These are phyloP conservation scores for Amphicarpaea edgeworthii DNA, from an alignment of 306 rosid genomes.

Conservation along the genomic window DNA sequence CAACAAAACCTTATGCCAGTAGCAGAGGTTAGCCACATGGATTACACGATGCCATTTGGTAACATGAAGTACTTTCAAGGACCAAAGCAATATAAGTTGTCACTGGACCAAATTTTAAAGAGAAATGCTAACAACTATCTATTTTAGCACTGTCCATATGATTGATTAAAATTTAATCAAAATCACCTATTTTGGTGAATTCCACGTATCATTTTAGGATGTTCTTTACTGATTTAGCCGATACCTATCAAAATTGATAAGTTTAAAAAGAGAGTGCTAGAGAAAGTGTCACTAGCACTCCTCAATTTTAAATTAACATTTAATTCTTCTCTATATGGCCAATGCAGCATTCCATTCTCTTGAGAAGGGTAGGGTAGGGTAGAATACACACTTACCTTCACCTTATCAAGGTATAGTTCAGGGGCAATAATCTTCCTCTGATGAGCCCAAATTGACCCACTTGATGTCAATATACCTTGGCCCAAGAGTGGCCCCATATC, in stretches of 20 bases:
- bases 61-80: neutral
- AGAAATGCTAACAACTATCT: too few species aligned
- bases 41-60: too few species aligned
- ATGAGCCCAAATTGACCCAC: slow-evolving; percentile 59
- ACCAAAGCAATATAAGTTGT: neutral
- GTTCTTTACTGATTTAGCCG: too few species aligned
- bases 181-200: too few species aligned
- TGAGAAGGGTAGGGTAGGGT: neutral
- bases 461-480: slow-evolving; percentile 53
- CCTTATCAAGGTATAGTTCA: slow-evolving; percentile 51
- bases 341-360: neutral
- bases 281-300: too few species aligned
- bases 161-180: too few species aligned
- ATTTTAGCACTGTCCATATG: too few species aligned
- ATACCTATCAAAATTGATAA: too few species aligned
- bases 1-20: too few species aligned
- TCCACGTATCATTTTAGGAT: too few species aligned
- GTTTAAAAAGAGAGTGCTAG: too few species aligned
- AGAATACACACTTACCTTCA: slow-evolving; percentile 47
- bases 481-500: slow-evolving; percentile 53
- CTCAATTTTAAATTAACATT: neutral
- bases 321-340: slow-evolving; percentile 11
- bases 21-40: too few species aligned
- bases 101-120: neutral
- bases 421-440: slow-evolving; percentile 66